These are phyloP conservation scores for Fusarium sp. DNA, from an alignment of 2,329 filamentous ascomycete species.

Conservation along the genomic window DNA sequence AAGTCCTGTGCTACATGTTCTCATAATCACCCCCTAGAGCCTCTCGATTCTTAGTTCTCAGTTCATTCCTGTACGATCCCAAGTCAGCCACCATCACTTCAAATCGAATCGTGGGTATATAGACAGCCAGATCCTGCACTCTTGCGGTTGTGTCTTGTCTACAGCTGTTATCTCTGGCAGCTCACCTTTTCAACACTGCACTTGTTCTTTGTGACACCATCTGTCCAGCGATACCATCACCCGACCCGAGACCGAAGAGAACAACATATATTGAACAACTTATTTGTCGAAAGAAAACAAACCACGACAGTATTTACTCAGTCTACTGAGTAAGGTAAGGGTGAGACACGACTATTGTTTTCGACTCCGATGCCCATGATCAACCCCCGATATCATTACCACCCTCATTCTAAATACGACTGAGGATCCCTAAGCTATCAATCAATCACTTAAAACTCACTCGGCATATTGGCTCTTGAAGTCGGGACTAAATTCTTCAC, in stretches of 20 bases:
- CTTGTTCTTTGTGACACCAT: constrained; percentile 36
- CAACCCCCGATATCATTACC: neutral
- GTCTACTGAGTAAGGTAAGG: constrained; percentile 19
- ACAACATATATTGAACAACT: constrained; percentile 9
- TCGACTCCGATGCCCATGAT: constrained; percentile 10
- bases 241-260: constrained; percentile 25
- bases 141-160: constrained; percentile 42
- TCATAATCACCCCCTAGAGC: constrained; percentile 35
- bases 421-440: neutral
- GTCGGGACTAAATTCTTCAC: neutral
- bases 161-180: constrained; percentile 33
- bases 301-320: neutral
- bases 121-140: constrained; percentile 49
- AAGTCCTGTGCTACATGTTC: constrained; percentile 38
- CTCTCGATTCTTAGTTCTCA: constrained; percentile 31
- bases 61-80: constrained; percentile 41
- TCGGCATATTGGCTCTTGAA: neutral
- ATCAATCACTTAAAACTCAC: neutral
- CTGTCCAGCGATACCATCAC: constrained; percentile 29
- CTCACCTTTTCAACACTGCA: constrained; percentile 31
- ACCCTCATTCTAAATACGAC: neutral
- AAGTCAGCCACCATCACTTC: constrained; percentile 40
- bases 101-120: constrained; percentile 48
- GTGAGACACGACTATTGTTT: constrained; percentile 32
- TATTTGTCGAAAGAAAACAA: constrained; percentile 7